These are phyloP conservation scores for Udeniomyces megalosporus DNA, from an alignment of 768 basidiomycete genomes.

Conservation along the genomic window DNA sequence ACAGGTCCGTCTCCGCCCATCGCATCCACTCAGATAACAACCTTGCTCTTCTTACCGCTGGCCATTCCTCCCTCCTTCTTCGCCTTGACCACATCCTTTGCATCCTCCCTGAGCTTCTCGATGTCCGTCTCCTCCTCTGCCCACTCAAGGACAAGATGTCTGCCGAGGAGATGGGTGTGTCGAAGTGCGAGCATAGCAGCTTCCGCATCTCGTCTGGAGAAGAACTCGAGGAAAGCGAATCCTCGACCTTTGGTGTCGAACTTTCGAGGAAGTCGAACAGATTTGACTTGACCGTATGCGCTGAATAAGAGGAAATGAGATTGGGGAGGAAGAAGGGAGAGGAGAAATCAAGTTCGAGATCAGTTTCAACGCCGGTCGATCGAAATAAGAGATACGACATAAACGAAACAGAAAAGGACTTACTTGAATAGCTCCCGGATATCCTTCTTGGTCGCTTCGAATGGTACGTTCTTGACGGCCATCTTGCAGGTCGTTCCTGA, in stretches of 20 bases:
- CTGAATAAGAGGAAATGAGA: constrained; percentile 31
- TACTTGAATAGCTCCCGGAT: constrained; percentile 76
- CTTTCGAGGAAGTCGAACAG: constrained; percentile 80
- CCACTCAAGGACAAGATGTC: constrained; percentile 92
- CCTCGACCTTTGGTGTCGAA: constrained; percentile 78
- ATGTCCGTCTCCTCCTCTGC: constrained; percentile 45
- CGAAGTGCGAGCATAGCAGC: constrained; percentile 68
- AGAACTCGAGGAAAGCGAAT: constrained; percentile 92
- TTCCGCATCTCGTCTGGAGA: constrained; percentile 74
- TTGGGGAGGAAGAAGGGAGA: neutral
- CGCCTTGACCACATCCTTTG: constrained; percentile 45
- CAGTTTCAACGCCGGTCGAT: neutral
- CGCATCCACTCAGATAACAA: neutral
- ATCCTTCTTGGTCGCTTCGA: constrained; percentile 89
- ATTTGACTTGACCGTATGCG: constrained; percentile 81
- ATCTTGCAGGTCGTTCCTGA: constrained; percentile 74
- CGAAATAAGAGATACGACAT: neutral
- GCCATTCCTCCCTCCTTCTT: constrained; percentile 14
- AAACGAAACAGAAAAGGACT: constrained; percentile 24
- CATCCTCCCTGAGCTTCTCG: constrained; percentile 32
- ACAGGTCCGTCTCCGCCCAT: no score
- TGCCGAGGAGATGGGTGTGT: constrained; percentile 88
- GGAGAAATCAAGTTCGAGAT: no score
- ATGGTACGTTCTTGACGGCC: constrained; percentile 95
- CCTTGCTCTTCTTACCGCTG: constrained; percentile 12